These are phyloP conservation scores for Diutina rugosa DNA, from an alignment of 1,139 yeast genomes.

Conservation along the genomic window DNA sequence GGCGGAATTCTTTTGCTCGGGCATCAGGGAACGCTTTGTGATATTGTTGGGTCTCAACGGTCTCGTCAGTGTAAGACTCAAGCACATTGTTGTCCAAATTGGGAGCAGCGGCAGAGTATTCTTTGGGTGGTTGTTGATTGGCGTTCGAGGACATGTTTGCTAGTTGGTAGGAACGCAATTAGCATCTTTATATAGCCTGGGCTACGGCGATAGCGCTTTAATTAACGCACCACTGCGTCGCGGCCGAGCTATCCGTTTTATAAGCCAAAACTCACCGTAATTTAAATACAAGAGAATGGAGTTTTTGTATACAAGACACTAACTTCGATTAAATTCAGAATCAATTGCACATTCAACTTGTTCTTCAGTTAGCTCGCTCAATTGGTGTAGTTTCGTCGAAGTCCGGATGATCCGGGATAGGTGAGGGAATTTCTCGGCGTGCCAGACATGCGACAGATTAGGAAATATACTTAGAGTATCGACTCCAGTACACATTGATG, in stretches of 20 bases:
- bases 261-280: not conserved
- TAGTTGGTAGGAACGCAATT: not conserved
- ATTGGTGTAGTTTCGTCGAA: not conserved
- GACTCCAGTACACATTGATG: no score
- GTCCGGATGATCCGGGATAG: not conserved
- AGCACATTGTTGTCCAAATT: not conserved
- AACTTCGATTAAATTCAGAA: not conserved
- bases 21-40: not conserved
- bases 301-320: no score
- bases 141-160: not conserved
- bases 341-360: no score
- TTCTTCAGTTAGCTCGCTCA: not conserved
- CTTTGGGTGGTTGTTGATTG: not conserved
- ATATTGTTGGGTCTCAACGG: not conserved
- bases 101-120: not conserved
- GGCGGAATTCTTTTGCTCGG: not conserved
- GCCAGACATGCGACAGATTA: not conserved
- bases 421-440: not conserved
- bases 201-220: not conserved
- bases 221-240: not conserved
- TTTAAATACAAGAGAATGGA: no score
- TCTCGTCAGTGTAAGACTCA: not conserved
- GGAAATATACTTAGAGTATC: not conserved
- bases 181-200: not conserved
- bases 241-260: not conserved